Evolutionary conservation across 2,329 filamentous ascomycete genomes (phyloP).

Genomic region (Juglanconis sp.): DNA sequence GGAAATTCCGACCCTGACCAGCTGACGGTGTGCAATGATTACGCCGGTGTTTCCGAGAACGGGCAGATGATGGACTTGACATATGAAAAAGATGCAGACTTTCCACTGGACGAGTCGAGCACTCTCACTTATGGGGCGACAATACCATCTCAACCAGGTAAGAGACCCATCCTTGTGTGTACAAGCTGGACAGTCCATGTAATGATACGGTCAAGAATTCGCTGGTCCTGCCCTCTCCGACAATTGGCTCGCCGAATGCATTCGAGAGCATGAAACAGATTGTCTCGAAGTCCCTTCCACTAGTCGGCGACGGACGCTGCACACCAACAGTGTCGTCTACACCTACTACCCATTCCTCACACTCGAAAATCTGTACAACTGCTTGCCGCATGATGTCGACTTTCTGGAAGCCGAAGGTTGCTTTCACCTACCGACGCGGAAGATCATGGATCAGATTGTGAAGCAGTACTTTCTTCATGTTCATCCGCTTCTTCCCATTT

Average conservation of each 20-base stretch:
- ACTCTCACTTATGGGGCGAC: background rate
- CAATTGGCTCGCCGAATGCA: background rate
- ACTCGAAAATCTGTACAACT: slow-evolving; percentile 31
- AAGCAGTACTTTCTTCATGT: slow-evolving; percentile 41
- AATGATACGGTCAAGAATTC: background rate
- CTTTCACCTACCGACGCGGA: slow-evolving; percentile 35
- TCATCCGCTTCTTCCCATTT: slow-evolving; percentile 37
- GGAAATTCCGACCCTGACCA: background rate
- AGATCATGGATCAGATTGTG: slow-evolving; percentile 39
- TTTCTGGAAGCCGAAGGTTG: slow-evolving; percentile 41
- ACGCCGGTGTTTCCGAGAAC: background rate
- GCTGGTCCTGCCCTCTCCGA: background rate
- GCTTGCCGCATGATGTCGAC: slow-evolving; percentile 39
- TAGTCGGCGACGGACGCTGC: background rate
- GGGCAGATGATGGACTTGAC: background rate
- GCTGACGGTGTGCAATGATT: background rate
- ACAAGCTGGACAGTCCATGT: background rate
- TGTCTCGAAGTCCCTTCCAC: background rate
- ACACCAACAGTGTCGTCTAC: slow-evolving; percentile 23
- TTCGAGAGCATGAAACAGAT: background rate
- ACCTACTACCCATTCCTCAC: slow-evolving; percentile 37
- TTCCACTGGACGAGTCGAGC: background rate
- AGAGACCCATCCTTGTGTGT: background rate
- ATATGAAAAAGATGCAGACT: background rate
- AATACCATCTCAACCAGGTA: background rate